Evolutionary conservation across 73 alveolate genomes (phyloP).

Genomic region (Tetrahymena borealis): DNA sequence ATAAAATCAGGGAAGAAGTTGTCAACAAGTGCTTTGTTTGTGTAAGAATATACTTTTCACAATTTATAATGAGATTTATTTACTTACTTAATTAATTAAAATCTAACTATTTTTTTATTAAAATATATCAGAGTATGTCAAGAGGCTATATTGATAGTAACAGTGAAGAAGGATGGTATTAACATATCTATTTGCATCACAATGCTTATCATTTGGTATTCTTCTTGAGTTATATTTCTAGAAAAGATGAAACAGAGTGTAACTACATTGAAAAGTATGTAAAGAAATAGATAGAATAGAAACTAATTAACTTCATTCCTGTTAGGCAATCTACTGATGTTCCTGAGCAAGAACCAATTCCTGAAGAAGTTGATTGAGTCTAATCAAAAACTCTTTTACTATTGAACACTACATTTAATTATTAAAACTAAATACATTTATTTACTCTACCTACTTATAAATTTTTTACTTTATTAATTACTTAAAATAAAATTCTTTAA

Average conservation of each 20-base stretch:
- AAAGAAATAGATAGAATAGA: conserved; percentile 35
- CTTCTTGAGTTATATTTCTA: conserved; percentile 32
- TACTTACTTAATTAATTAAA: background rate
- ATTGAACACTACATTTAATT: too few relatives aligned
- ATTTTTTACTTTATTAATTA: too few relatives aligned
- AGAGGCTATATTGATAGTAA: conserved; percentile 4
- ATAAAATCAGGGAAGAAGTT: conserved; percentile 61
- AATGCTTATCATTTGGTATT: conserved; percentile 39
- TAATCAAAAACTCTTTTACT: background rate
- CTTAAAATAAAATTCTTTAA: too few relatives aligned
- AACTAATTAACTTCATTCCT: conserved; percentile 52
- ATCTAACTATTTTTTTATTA: background rate
- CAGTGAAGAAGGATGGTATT: conserved; percentile 42
- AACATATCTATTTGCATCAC: conserved; percentile 44
- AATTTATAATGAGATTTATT: conserved; percentile 10
- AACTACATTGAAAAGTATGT: conserved; percentile 63
- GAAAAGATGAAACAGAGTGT: conserved; percentile 48
- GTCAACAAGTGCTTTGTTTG: conserved; percentile 83
- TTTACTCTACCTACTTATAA: too few relatives aligned
- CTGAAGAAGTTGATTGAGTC: background rate
- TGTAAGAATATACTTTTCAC: conserved; percentile 20
- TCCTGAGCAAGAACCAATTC: background rate
- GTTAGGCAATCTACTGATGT: background rate
- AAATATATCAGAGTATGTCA: background rate
- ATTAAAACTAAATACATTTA: too few relatives aligned